Evolutionary conservation across 2,329 filamentous ascomycete species (phyloP), one percentile per base, ranked within the genome.

Genomic region (Coniochaeta pulveracea): DNA sequence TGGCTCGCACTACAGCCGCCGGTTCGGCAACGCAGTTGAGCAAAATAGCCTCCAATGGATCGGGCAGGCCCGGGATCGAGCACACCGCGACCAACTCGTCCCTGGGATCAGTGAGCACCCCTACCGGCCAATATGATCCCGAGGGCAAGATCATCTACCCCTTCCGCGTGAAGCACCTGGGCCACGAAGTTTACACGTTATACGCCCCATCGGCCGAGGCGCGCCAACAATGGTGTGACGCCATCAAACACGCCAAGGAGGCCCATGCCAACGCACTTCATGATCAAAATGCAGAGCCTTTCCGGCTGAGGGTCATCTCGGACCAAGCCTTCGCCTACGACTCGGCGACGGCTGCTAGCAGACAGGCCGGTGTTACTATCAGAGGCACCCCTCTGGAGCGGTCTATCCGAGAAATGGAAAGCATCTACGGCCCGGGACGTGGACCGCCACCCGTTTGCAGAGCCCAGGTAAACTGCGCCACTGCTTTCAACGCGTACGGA

Each of bases 201-300:
- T 96, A 93, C 52, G 88, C 89, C 0, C 73, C 80, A 5, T 80
- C 76, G 2, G 72, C 79, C 3, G 71, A 80, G 40, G 81, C 78
- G 46, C 73, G 91, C 37, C 68, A 76, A 40, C 85, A 93, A 31
- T 98, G 93, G 93, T 93, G 85, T 48, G 76, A 77, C 42, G 93
- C 86, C 57, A 93, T 98, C 46, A 80, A 93, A 28, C 82, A 93
- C 55, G 91, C 91, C 19, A 98, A 98, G 64, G 93, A 86, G 6
- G 78, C 81, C 38, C 88, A 98, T 52, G 91, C 91, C 15, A 80
- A 85, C 33, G 84, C 88, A 3, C 64, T 96, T 5, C 83, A 84
- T 55, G 77, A 83, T 4, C 91, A 98, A 50, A 93, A 96, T 50
- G 89, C 91, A 0, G 91, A 98, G 54, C 91, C 91, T 0, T 98